Evolutionary conservation across 2,329 filamentous ascomycete species (phyloP), one percentile per base, ranked within the genome.

Genomic region (Xylaria sp.): DNA sequence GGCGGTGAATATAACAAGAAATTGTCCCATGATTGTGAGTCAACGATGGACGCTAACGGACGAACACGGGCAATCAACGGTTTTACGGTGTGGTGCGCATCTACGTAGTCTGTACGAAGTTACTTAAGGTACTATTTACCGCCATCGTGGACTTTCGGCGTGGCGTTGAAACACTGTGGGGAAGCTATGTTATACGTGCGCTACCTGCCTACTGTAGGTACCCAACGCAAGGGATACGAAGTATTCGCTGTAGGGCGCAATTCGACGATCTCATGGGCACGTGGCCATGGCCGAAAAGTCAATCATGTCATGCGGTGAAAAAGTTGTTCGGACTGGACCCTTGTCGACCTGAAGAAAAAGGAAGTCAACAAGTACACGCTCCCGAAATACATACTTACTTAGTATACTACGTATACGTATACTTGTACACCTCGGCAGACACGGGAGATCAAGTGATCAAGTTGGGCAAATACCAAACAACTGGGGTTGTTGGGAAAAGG

Each of bases 41-140:
- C 57, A 47, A 50, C 53, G 51, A 65, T 48, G 13, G 27, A 35
- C 68, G 21, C 47, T 18, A 58, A 25, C 27, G 21, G 47, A 27
- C 13, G 9, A 13, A 57, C 27, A 57, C 32, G 44, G 53, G 12
- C n/a, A 27, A 40, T 9, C 47, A 9, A 55, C n/a, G 5, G 66
- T 59, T 63, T 62, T 50, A 32, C 29, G 50, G 55, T 53, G 60
- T 48, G 47, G 10, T 40, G 54, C 51, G 44, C 48, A 55, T 60
- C 5, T 48, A 16, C 13, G 23, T 16, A 29, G 10, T n/a, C n/a
- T n/a, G n/a, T n/a, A n/a, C n/a, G n/a, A n/a, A n/a, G n/a, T n/a
- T n/a, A n/a, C n/a, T n/a, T n/a, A n/a, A n/a, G n/a, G n/a, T 27
- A 51, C 54, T 54, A 60, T 55, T 23, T 64, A 58, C 55, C 64